Base-by-base conservation (phyloP, 2,329 filamentous ascomycete species). In the Penicillium rolfsii region DNA sequence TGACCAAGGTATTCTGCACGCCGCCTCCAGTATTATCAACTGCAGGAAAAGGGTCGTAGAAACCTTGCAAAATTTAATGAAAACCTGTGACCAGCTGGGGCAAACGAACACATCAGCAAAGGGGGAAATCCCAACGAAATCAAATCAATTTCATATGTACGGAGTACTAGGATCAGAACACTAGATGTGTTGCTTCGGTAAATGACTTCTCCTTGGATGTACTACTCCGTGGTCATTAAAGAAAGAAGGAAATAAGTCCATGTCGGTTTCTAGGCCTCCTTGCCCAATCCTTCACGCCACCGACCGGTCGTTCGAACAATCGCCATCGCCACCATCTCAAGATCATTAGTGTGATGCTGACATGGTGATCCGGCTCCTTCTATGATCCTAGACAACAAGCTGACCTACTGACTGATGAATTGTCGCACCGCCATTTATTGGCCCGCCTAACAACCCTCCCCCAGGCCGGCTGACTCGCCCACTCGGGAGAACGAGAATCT, bases 401-500 rank as follows among this genome's bases (percentile, higher is more conserved):
- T 50, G 53, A 40, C 58, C 64, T 61, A 68, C 66, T 68, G 67
- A 68, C 65, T 60, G 66, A 66, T 70, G 63, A 66, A 66, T 55
- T 68, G 67, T 69, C 66, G 59, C 61, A 67, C 46, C 53, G 36
- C 26, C 46, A 46, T 52, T 40, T 36, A 68, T 69, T 70, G 68
- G 65, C 57, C 57, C 57, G 58, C 59, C 59, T 43, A 63, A 52
- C 38, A 33, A 40, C 33, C 52, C 52, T 33, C 63, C 54, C 56
- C 56, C 54, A 57, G 67, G 63, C 71, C 71, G 70, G 69, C 67
- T 73, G 72, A 74, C 71, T 71, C 46, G 61, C 53, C 58, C 46
- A 67, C 40, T 53, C 26, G 14, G 49, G 33, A 48, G 46, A 55
- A 14, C 19, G 24, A 53, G 22, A 26, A 41, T 53, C 50, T 14